Evolutionary conservation across 116 monocot genomes (phyloP).

Genomic region (Phalaenopsis hybrid): DNA sequence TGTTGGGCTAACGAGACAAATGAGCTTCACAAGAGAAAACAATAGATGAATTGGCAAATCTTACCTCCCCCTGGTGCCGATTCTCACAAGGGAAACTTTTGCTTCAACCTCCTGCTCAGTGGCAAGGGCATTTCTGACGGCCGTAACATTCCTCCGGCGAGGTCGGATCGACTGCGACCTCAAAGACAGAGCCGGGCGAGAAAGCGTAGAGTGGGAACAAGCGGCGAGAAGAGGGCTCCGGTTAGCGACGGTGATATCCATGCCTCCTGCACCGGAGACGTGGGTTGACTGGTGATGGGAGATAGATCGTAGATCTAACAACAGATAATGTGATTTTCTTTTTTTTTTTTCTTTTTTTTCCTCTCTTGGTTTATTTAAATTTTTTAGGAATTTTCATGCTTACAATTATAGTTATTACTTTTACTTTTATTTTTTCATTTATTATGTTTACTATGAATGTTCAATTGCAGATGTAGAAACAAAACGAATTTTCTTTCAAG

Average conservation of each 20-base stretch:
- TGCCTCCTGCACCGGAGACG: too few species aligned
- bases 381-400: too few species aligned
- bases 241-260: not conserved
- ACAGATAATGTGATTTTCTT: too few species aligned
- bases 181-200: not conserved
- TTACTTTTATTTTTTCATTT: too few species aligned
- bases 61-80: conserved; percentile 93
- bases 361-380: too few species aligned
- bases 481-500: too few species aligned
- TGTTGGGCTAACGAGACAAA: not conserved
- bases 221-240: conserved; percentile 10
- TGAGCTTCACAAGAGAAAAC: not conserved
- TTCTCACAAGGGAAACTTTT: conserved; percentile 67
- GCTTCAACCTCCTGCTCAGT: conserved; percentile 64
- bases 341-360: too few species aligned
- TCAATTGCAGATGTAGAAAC: too few species aligned
- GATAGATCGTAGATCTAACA: too few species aligned
- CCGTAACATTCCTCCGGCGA: conserved; percentile 20
- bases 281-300: too few species aligned
- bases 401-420: too few species aligned
- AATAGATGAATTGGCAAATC: not conserved
- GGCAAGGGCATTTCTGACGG: conserved; percentile 37
- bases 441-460: too few species aligned
- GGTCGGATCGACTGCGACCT: not conserved
- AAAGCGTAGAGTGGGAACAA: conserved; percentile 7